phyloP scores from a whole-genome alignment of 2,329 filamentous ascomycete genomes.

The Akanthomyces muscarius region DNA sequence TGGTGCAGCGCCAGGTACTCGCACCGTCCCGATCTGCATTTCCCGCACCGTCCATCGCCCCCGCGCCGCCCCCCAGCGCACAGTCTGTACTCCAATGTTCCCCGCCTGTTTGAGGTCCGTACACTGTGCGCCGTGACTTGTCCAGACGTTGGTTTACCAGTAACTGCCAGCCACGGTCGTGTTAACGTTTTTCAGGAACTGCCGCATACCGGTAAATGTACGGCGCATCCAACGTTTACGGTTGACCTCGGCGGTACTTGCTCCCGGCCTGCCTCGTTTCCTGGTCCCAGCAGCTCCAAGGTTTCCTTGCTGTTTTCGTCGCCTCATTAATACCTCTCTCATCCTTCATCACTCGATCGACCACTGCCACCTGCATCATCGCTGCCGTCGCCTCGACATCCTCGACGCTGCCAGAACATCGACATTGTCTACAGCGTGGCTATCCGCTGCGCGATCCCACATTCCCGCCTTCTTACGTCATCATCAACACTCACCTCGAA shows the following conservation, averaged over 20 bases:
- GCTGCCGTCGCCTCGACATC: not conserved
- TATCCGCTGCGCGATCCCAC: not conserved
- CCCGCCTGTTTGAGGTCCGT: not conserved
- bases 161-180: not conserved
- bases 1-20: not conserved
- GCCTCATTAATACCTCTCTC: not conserved
- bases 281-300: not conserved
- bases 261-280: not conserved
- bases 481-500: not conserved
- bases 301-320: slow-evolving; percentile 6
- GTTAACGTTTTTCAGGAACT: not conserved
- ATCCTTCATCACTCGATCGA: not conserved
- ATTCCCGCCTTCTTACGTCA: slow-evolving; percentile 7
- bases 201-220: slow-evolving; percentile 4
- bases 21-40: slow-evolving; percentile 14
- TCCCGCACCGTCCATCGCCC: slow-evolving; percentile 9
- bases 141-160: not conserved
- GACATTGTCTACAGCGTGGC: too few species aligned
- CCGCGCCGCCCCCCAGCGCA: not conserved
- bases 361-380: not conserved
- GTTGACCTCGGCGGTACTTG: not conserved
- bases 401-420: too few species aligned
- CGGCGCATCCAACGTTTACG: not conserved
- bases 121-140: slow-evolving; percentile 12
- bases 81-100: not conserved